These are phyloP conservation scores for Candida glucosophila DNA, from an alignment of 1,139 yeast genomes.

Conservation along the genomic window DNA sequence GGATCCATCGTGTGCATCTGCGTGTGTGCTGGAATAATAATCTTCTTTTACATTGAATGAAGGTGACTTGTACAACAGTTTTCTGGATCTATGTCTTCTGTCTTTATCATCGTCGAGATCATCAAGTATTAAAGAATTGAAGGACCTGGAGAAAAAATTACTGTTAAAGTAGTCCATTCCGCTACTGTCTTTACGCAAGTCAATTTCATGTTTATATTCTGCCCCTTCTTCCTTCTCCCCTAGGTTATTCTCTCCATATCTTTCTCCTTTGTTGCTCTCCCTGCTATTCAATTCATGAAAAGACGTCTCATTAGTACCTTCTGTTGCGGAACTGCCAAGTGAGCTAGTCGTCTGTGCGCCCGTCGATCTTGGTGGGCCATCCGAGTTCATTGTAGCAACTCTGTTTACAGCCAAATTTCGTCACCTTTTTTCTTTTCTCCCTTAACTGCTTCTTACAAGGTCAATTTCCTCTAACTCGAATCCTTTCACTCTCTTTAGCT, in stretches of 20 bases:
- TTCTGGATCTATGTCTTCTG: conserved; percentile 17
- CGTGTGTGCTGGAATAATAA: conserved; percentile 14
- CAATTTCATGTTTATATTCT: background rate
- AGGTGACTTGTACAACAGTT: too few species aligned
- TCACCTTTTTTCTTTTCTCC: background rate
- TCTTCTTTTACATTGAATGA: conserved; percentile 34
- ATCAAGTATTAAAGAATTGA: conserved; percentile 37
- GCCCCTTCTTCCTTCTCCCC: background rate
- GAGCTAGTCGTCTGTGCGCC: conserved; percentile 10
- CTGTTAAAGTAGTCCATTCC: conserved; percentile 31
- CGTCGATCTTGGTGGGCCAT: conserved; percentile 18
- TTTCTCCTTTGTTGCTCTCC: background rate
- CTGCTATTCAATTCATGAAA: conserved; percentile 1
- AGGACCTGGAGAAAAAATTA: conserved; percentile 35
- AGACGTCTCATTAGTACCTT: conserved; percentile 6
- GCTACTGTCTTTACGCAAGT: too few species aligned
- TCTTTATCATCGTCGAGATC: conserved; percentile 19
- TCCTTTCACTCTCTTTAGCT: background rate
- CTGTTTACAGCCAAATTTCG: background rate
- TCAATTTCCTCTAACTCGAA: background rate
- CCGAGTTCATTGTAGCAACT: conserved; percentile 12
- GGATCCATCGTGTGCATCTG: conserved; percentile 7
- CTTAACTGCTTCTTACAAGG: background rate
- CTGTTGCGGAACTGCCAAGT: conserved; percentile 5
- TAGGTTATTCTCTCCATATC: background rate